Evolutionary conservation across 345 rosid species (phyloP), one percentile per base, ranked within the genome.

Genomic region (Acer yangbiense): DNA sequence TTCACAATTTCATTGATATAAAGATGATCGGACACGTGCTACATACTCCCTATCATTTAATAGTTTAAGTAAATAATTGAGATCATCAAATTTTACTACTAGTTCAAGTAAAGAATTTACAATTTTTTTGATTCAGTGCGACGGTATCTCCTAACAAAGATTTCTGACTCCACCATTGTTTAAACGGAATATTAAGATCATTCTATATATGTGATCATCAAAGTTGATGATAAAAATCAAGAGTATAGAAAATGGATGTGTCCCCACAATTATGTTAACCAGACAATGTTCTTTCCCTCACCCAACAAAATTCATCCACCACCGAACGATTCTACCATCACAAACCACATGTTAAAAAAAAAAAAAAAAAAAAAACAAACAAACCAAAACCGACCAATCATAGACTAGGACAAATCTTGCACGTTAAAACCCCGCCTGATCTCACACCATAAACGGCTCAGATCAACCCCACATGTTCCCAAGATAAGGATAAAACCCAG

Each of bases 401-500:
- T 3, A 27, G 72, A 20, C 69, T 2, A 81, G 75, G 75, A 77
- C 68, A 68, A 79, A 46, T 23, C 77, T 50, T 74, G 69, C 74
- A 77, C 74, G 86, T 70, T 50, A 16, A 65, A 72, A 57, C n/a
- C 10, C 54, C 16, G 70, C 65, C 3, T 1, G 41, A 23, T 50
- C 60, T 66, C 9, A 20, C 16, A 3, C 39, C 1, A 43, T 27
- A 32, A 61, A 80, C 75, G 73, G 77, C 74, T 65, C 25, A 52
- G 77, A 75, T 80, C 44, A 11, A 60, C 39, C 54, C 21, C 73
- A 48, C 73, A 9, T 48, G 62, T 11, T 23, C 52, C 7, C 9
- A 11, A 60, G 87, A 85, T 82, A 82, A 82, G 85, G 87, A 82
- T 81, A 79, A 84, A 81, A 73, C 79, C 64, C 74, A 73, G 82